phyloP scores from a whole-genome alignment of 805 yeast species.

The Hanseniaspora valbyensis region DNA sequence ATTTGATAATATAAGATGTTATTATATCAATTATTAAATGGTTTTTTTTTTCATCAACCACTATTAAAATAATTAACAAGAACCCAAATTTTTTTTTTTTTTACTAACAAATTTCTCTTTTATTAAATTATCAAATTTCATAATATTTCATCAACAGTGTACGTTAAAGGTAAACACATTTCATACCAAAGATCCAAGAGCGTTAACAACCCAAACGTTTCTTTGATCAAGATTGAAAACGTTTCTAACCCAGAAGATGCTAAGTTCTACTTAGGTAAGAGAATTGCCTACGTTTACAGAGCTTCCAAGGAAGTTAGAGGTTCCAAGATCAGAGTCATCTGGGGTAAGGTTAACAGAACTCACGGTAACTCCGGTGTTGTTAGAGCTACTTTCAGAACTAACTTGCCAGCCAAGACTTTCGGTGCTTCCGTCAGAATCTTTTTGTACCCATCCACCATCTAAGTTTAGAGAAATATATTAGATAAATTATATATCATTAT shows the following conservation, averaged over 20 bases:
- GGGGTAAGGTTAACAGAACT: conserved; percentile 98
- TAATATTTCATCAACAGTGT: conserved; percentile 42
- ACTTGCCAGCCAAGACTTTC: conserved; percentile 98
- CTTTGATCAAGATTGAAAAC: conserved; percentile 95
- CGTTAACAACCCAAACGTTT: conserved; percentile 95
- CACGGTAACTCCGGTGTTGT: conserved; percentile 98
- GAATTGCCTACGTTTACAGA: conserved; percentile 98
- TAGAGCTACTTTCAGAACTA: conserved; percentile 97
- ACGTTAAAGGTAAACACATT: conserved; percentile 99
- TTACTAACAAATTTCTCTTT: conserved; percentile 13
- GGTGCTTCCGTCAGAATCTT: conserved; percentile 99
- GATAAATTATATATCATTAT: background rate
- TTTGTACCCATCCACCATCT: conserved; percentile 99
- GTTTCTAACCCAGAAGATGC: conserved; percentile 87
- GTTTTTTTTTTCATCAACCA: no score
- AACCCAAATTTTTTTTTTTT: background rate
- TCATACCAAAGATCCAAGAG: conserved; percentile 99
- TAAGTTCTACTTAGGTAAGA: conserved; percentile 98
- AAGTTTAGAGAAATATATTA: conserved; percentile 32
- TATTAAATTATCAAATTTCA: background rate
- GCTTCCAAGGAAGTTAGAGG: conserved; percentile 97
- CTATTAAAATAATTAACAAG: no score
- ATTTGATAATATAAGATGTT: no score
- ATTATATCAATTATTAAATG: no score
- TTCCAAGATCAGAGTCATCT: conserved; percentile 97